These are phyloP conservation scores for Kwoniella mangroviensis DNA, from an alignment of 768 basidiomycete genomes.

Conservation along the genomic window DNA sequence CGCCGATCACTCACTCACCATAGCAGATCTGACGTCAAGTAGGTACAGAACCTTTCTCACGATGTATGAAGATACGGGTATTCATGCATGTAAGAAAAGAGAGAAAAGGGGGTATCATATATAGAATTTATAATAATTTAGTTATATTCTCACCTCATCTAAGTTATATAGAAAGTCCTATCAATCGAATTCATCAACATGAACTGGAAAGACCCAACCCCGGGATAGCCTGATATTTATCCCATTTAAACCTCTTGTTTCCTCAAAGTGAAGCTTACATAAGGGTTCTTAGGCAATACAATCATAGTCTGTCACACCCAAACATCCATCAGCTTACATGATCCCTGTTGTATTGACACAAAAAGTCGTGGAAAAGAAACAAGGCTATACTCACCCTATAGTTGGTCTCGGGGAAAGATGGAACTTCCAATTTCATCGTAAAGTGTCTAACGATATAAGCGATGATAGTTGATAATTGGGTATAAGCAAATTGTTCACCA, in stretches of 20 bases:
- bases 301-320: constrained; percentile 77
- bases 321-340: background rate
- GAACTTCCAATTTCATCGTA: constrained; percentile 71
- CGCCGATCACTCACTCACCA: constrained; percentile 3
- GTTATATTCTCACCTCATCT: background rate
- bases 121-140: background rate
- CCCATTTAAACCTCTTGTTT: constrained; percentile 32
- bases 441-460: constrained; percentile 75
- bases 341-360: background rate
- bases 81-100: background rate
- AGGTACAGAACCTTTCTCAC: background rate
- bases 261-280: constrained; percentile 41
- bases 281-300: constrained; percentile 68
- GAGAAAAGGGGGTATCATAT: background rate
- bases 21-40: constrained; percentile 10
- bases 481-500: constrained; percentile 78
- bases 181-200: background rate
- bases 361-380: background rate
- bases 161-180: background rate
- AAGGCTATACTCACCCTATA: constrained; percentile 73
- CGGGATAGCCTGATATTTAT: background rate
- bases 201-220: background rate
- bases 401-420: constrained; percentile 76
- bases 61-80: background rate
- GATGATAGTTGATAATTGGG: constrained; percentile 86